Evolutionary conservation across 176 grass and related monocot species (phyloP).

Genomic region (Canna indica): DNA sequence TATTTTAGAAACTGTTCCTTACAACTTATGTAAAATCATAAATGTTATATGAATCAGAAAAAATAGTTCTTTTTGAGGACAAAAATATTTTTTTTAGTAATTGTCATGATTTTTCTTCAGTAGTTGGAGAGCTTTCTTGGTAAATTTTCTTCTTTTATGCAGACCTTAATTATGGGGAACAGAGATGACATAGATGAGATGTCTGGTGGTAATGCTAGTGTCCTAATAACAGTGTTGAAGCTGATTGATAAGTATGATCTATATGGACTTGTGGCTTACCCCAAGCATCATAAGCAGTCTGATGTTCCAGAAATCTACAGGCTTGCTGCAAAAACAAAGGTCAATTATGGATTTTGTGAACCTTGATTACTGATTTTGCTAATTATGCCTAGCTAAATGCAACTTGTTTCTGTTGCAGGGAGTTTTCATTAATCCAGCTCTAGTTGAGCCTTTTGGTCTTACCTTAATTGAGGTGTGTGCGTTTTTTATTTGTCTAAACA

Average conservation of each 20-base stretch:
- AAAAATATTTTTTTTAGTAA: background rate
- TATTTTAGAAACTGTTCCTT: too few species aligned
- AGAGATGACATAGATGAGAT: conserved; percentile 91
- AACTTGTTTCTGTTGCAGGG: conserved; percentile 33
- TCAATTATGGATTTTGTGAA: conserved; percentile 2
- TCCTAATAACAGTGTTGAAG: conserved; percentile 80
- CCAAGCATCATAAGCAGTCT: conserved; percentile 90
- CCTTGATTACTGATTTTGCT: background rate
- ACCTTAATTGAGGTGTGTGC: conserved; percentile 79
- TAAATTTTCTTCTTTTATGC: background rate
- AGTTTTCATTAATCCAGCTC: conserved; percentile 97
- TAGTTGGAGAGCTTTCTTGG: too few species aligned
- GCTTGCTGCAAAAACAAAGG: conserved; percentile 80
- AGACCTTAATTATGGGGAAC: conserved; percentile 97
- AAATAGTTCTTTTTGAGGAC: too few species aligned
- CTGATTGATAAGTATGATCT: conserved; percentile 95
- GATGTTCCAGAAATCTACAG: conserved; percentile 96
- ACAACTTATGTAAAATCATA: conserved; percentile 5
- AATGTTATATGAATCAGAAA: too few species aligned
- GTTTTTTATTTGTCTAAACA: background rate
- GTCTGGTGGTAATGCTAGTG: conserved; percentile 63
- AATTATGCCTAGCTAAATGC: background rate
- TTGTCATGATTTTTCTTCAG: too few species aligned
- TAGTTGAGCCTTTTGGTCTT: conserved; percentile 94
- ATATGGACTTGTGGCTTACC: conserved; percentile 81